These are phyloP conservation scores for Camellia japonica DNA, from an alignment of 148 eudicot species.

Conservation along the genomic window DNA sequence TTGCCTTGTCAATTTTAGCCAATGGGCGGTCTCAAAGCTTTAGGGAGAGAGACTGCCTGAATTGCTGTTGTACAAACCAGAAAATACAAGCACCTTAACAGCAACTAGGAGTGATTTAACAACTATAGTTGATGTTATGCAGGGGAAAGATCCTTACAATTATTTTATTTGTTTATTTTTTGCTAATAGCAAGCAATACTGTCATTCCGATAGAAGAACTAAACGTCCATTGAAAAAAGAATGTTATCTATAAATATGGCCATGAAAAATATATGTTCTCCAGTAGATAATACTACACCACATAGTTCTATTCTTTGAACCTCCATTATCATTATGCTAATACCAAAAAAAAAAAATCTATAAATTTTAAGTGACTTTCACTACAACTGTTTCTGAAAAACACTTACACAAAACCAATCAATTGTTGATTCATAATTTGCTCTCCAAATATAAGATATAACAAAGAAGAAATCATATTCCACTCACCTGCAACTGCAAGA, in stretches of 20 bases:
- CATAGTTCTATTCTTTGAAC: not conserved
- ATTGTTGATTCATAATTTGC: constrained; percentile 11
- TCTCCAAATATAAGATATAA: constrained; percentile 14
- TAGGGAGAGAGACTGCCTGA: too few species aligned
- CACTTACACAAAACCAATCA: not conserved
- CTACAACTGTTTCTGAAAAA: not conserved
- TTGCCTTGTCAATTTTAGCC: too few species aligned
- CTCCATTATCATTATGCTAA: not conserved
- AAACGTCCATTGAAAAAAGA: not conserved
- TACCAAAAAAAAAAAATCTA: constrained; percentile 7
- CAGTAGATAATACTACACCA: not conserved
- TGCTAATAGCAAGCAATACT: not conserved
- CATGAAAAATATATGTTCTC: not conserved
- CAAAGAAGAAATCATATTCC: constrained; percentile 8
- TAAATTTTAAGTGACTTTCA: not conserved
- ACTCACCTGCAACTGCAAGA: constrained; percentile 24
- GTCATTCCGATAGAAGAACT: not conserved
- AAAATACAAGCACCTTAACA: too few species aligned
- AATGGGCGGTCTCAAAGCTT: too few species aligned
- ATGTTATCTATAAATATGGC: not conserved
- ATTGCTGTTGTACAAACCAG: too few species aligned
- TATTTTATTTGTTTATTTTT: not conserved
- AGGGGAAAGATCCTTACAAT: not conserved
- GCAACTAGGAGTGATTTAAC: too few species aligned
- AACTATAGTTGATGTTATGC: too few species aligned